Percentiles rank a stretch among this genome's conserved stretches.
phyloP scores from a whole-genome alignment of 1,284 basidiomycete genomes.

The Coniferiporia weirii region DNA sequence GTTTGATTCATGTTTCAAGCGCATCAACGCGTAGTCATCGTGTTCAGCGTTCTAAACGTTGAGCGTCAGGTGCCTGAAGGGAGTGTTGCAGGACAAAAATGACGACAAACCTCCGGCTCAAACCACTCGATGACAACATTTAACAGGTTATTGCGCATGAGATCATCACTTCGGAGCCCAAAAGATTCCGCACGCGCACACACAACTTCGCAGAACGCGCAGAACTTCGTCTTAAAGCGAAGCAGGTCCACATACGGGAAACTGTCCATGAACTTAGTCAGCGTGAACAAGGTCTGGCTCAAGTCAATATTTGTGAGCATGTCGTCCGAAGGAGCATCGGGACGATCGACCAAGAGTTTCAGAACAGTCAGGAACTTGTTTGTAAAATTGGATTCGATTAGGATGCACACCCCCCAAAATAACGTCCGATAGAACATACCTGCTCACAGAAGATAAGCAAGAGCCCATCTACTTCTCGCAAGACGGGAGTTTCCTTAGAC shows the following conservation, averaged over 20 bases:
- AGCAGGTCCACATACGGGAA: conserved; percentile 50
- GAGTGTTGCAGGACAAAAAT: neutral
- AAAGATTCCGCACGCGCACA: conserved; percentile 59
- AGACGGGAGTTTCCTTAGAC: neutral
- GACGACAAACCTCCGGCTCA: conserved; percentile 39
- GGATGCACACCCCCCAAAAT: neutral
- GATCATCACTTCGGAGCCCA: conserved; percentile 60
- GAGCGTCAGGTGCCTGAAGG: conserved; percentile 8
- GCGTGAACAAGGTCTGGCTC: conserved; percentile 54
- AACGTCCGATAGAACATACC: conserved; percentile 31
- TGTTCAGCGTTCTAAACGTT: conserved; percentile 1
- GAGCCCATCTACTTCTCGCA: conserved; percentile 43
- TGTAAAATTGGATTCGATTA: neutral
- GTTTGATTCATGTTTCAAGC: conserved; percentile 61
- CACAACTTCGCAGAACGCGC: conserved; percentile 64
- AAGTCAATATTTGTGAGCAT: conserved; percentile 63
- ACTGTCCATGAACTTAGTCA: conserved; percentile 64
- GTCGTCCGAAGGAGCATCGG: conserved; percentile 54
- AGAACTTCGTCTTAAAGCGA: conserved; percentile 74
- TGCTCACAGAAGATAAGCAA: conserved; percentile 73
- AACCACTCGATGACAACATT: conserved; percentile 79
- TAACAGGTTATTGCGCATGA: conserved; percentile 63
- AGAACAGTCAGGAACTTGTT: conserved; percentile 66
- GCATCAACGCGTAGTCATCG: conserved; percentile 18
- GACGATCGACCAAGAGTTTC: conserved; percentile 72